Evolutionary conservation across 2,329 filamentous ascomycete genomes (phyloP).

Genomic region (Talaromyces sp.): DNA sequence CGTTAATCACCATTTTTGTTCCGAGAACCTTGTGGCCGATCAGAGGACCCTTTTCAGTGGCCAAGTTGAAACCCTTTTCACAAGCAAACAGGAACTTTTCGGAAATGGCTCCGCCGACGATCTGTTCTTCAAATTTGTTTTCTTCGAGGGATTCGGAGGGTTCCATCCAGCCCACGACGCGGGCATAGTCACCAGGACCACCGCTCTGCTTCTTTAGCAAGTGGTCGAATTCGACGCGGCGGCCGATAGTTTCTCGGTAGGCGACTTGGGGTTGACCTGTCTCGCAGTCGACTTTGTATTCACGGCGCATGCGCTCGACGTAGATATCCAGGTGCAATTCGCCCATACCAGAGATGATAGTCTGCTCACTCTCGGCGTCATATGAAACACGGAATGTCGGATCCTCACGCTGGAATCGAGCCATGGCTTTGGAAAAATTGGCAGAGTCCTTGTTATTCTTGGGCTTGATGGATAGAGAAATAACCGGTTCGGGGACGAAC

Average conservation of each 20-base stretch:
- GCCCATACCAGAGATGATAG: slow-evolving; percentile 97
- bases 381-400: slow-evolving; percentile 95
- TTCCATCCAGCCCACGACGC: slow-evolving; percentile 88
- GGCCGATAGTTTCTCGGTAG: slow-evolving; percentile 89
- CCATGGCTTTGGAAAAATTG: slow-evolving; percentile 98
- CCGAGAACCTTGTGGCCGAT: slow-evolving; percentile 92
- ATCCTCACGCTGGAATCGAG: slow-evolving; percentile 96
- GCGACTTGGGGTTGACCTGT: slow-evolving; percentile 97
- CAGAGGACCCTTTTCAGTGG: slow-evolving; percentile 81
- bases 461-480: slow-evolving; percentile 94
- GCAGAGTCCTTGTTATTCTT: slow-evolving; percentile 87
- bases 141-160: slow-evolving; percentile 68
- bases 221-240: slow-evolving; percentile 81
- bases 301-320: slow-evolving; percentile 90
- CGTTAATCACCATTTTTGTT: slow-evolving; percentile 85
- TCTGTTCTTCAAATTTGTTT: slow-evolving; percentile 82
- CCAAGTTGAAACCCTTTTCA: slow-evolving; percentile 85
- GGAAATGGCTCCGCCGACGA: slow-evolving; percentile 83
- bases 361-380: slow-evolving; percentile 88
- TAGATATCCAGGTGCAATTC: slow-evolving; percentile 97
- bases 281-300: slow-evolving; percentile 93
- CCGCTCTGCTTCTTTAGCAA: slow-evolving; percentile 92
- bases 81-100: slow-evolving; percentile 96
- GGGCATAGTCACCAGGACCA: slow-evolving; percentile 91
- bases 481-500: slow-evolving; percentile 95